Evolutionary conservation across 2,329 filamentous ascomycete genomes (phyloP).

Genomic region (Ceratocystiopsis minuta): DNA sequence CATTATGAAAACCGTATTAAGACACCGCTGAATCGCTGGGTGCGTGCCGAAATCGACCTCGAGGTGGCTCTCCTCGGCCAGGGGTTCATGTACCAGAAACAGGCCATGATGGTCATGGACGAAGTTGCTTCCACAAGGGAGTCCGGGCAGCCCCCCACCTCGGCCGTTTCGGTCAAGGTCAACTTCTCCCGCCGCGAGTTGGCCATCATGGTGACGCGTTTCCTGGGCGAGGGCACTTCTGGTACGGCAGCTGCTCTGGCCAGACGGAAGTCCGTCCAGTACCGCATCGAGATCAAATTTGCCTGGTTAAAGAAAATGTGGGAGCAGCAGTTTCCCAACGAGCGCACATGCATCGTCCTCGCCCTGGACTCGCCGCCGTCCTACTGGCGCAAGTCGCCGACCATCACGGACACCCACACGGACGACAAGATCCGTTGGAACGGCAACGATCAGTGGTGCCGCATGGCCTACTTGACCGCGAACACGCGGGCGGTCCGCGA

Average conservation of each 20-base stretch:
- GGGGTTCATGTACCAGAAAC: constrained; percentile 36
- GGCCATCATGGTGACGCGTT: constrained; percentile 3
- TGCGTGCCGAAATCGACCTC: constrained; percentile 21
- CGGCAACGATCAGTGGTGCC: constrained; percentile 26
- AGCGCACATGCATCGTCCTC: constrained; percentile 25
- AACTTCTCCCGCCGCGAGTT: constrained; percentile 3
- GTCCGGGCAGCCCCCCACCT: no score
- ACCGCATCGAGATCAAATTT: constrained; percentile 27
- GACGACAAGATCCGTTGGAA: constrained; percentile 19
- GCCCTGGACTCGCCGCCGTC: constrained; percentile 29
- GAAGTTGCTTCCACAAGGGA: constrained; percentile 12
- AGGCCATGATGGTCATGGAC: constrained; percentile 41
- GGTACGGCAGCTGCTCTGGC: not conserved
- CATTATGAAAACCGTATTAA: constrained; percentile 1
- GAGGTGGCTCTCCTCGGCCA: constrained; percentile 35
- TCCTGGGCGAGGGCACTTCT: not conserved
- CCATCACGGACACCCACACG: constrained; percentile 17
- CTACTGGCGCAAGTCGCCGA: constrained; percentile 23
- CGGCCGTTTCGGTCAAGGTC: constrained; percentile 10
- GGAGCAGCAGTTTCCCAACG: constrained; percentile 16
- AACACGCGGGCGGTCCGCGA: constrained; percentile 15
- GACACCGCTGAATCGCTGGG: constrained; percentile 6
- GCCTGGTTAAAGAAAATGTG: constrained; percentile 27
- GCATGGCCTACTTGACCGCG: constrained; percentile 27
- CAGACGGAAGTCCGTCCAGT: constrained; percentile 10